These are phyloP conservation scores for Fonsecaea nubica DNA, from an alignment of 2,329 filamentous ascomycete genomes.

Conservation along the genomic window DNA sequence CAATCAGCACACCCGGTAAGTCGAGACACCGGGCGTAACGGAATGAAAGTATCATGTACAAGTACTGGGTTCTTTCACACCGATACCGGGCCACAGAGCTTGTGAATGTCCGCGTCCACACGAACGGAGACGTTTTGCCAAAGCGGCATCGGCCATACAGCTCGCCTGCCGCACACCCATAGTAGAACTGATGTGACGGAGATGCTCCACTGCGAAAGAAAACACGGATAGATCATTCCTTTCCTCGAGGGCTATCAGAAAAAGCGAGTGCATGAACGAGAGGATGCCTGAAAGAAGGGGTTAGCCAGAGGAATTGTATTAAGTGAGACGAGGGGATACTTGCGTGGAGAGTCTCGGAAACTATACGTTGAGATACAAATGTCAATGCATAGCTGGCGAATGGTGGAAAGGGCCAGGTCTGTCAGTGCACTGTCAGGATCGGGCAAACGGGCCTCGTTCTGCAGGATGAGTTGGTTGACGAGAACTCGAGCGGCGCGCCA, in stretches of 20 bases:
- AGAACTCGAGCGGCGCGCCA: conserved; percentile 23
- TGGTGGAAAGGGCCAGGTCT: not conserved
- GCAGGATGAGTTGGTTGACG: conserved; percentile 19
- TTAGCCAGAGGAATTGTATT: not conserved
- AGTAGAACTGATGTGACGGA: conserved; percentile 13
- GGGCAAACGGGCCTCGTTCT: conserved; percentile 5
- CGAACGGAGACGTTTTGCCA: not conserved
- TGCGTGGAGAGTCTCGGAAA: conserved; percentile 22
- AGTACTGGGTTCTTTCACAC: no score
- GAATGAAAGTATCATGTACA: not conserved
- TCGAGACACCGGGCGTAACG: not conserved
- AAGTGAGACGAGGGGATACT: not conserved
- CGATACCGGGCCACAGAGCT: no score
- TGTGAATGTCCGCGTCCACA: not conserved
- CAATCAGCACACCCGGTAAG: not conserved
- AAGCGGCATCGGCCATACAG: conserved; percentile 19
- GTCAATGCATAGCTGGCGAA: conserved; percentile 19
- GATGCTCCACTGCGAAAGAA: conserved; percentile 19
- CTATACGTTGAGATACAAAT: conserved; percentile 21
- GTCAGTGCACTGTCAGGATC: not conserved
- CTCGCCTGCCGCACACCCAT: conserved; percentile 22
- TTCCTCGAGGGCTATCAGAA: conserved; percentile 14
- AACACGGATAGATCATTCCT: conserved; percentile 9
- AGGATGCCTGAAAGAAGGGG: conserved; percentile 11
- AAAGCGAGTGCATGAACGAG: conserved; percentile 22